Conservation (phyloP, 2,329 filamentous ascomycete species). For the Leptosphaerulina australis region DNA sequence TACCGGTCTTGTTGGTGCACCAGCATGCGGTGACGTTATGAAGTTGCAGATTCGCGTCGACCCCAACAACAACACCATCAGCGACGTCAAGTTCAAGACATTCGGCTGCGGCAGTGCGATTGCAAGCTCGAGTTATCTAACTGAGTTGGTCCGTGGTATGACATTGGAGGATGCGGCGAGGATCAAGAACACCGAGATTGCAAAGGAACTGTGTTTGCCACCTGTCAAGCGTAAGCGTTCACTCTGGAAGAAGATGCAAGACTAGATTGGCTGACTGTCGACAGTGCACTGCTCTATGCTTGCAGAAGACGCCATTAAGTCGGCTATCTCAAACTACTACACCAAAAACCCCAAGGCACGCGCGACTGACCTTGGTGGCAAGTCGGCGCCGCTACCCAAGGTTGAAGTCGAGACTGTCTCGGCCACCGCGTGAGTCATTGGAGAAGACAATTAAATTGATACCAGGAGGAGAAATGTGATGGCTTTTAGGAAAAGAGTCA, state of each 20-base stretch:
- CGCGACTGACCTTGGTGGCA: constrained; percentile 77
- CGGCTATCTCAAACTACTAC: constrained; percentile 88
- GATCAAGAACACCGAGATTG: constrained; percentile 97
- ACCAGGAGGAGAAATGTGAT: constrained; percentile 15
- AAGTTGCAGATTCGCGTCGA: constrained; percentile 93
- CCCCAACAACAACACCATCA: constrained; percentile 83
- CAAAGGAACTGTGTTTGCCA: constrained; percentile 89
- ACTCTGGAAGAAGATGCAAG: no score
- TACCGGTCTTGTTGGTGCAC: constrained; percentile 89
- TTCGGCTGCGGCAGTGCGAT: constrained; percentile 96
- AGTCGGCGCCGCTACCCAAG: constrained; percentile 70
- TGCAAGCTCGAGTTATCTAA: constrained; percentile 91
- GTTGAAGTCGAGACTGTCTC: constrained; percentile 64
- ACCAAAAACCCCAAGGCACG: constrained; percentile 83
- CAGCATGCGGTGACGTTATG: constrained; percentile 91
- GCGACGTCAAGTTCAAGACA: constrained; percentile 97
- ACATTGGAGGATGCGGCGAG: constrained; percentile 89
- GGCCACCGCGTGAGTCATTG: constrained; percentile 41
- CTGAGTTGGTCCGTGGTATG: constrained; percentile 94
- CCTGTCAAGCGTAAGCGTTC: constrained; percentile 78
- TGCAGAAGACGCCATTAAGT: constrained; percentile 91
- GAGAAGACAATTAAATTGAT: constrained; percentile 26
- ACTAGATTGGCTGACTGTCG: not conserved
- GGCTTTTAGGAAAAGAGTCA: constrained; percentile 1
- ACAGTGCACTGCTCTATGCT: constrained; percentile 90